Evolutionary conservation across 2,329 filamentous ascomycete species (phyloP).

Genomic region (Xylaria digitata): DNA sequence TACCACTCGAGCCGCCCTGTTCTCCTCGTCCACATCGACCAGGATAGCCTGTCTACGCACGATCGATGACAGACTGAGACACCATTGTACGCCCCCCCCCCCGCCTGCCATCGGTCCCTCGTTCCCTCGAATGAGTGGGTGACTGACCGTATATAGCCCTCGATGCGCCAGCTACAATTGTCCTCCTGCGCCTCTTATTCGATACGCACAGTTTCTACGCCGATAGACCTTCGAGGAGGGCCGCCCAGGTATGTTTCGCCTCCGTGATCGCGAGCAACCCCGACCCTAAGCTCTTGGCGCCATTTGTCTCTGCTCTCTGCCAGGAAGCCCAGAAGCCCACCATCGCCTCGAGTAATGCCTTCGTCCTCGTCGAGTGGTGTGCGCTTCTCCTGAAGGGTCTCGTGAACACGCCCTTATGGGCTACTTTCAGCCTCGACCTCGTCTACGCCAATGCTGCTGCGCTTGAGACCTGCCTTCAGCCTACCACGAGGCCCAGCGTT

Average conservation of each 20-base stretch:
- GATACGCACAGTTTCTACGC: slow-evolving; percentile 87
- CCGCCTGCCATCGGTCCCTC: no score
- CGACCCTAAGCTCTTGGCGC: slow-evolving; percentile 68
- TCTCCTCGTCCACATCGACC: slow-evolving; percentile 70
- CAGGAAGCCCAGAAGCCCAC: slow-evolving; percentile 79
- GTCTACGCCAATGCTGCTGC: slow-evolving; percentile 76
- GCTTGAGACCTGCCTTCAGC: slow-evolving; percentile 80
- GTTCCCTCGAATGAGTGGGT: neutral
- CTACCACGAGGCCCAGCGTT: slow-evolving; percentile 71
- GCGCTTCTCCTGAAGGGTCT: slow-evolving; percentile 80
- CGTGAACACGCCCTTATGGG: slow-evolving; percentile 70
- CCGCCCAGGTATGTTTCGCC: slow-evolving; percentile 82
- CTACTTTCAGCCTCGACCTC: slow-evolving; percentile 72
- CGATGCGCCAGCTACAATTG: slow-evolving; percentile 61
- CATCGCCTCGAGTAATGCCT: slow-evolving; percentile 83
- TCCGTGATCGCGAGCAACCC: slow-evolving; percentile 70
- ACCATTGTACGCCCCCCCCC: slow-evolving; percentile 59
- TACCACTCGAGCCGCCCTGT: slow-evolving; percentile 62
- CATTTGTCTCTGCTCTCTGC: slow-evolving; percentile 74
- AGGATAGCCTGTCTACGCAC: slow-evolving; percentile 66
- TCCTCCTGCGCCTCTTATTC: slow-evolving; percentile 79
- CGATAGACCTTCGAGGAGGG: slow-evolving; percentile 85
- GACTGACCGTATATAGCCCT: slow-evolving; percentile 55
- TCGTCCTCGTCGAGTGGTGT: slow-evolving; percentile 92
- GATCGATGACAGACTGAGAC: slow-evolving; percentile 67